Percentiles rank a stretch among this genome's conserved stretches.
Conservation (phyloP, 441 rosid species). For the Erodium texanum region DNA sequence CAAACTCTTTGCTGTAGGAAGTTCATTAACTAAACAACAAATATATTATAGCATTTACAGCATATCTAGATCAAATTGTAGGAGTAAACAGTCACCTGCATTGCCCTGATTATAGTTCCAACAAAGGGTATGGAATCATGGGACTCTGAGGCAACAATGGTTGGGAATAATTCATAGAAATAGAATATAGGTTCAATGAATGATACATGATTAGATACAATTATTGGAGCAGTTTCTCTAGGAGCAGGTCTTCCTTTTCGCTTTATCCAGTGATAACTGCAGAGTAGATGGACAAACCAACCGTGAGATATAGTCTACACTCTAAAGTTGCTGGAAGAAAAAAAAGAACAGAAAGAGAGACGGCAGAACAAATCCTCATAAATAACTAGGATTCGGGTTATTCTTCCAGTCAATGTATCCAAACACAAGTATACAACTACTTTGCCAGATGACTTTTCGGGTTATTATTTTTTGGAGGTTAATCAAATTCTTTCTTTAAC, state of each 20-base stretch:
- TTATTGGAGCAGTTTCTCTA: slow-evolving; percentile 75
- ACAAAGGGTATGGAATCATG: slow-evolving; percentile 90
- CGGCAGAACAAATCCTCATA: not conserved
- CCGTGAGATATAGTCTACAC: not conserved
- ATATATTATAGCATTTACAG: not conserved
- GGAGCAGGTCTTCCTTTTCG: slow-evolving; percentile 90
- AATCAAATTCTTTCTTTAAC: not conserved
- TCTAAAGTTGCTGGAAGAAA: too few relatives aligned
- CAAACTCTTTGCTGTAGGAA: slow-evolving; percentile 2
- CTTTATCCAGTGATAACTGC: slow-evolving; percentile 90
- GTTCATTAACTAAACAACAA: not conserved
- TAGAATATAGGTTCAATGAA: slow-evolving; percentile 88
- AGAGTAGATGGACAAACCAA: slow-evolving; percentile 6
- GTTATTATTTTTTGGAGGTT: not conserved
- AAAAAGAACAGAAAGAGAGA: not conserved
- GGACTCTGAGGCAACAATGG: slow-evolving; percentile 88
- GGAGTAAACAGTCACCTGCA: slow-evolving; percentile 52
- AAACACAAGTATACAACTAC: not conserved
- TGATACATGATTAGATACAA: slow-evolving; percentile 90
- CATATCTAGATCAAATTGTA: not conserved
- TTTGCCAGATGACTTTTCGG: too few relatives aligned
- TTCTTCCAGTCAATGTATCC: not conserved
- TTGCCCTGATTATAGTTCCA: slow-evolving; percentile 95
- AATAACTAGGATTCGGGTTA: not conserved
- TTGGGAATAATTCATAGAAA: slow-evolving; percentile 82